phyloP scores from a whole-genome alignment of 805 yeast species.

The Lipomyces kockii region DNA sequence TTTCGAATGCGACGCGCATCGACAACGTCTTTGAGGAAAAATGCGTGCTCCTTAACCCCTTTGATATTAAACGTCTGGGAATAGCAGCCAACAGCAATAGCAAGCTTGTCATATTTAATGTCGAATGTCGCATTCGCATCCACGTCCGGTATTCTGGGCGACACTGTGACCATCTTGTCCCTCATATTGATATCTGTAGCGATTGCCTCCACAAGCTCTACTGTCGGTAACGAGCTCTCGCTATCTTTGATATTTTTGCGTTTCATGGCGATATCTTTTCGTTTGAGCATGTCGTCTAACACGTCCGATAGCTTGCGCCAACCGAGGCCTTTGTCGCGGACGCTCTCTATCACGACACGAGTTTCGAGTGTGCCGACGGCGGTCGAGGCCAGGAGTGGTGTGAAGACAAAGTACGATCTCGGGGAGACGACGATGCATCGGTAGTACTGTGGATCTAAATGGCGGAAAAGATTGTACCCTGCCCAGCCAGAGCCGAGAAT shows the following conservation, averaged over 20 bases:
- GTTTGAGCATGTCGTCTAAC: not conserved
- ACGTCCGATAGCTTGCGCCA: slow-evolving; percentile 47
- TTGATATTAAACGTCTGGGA: slow-evolving; percentile 71
- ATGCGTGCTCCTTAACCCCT: slow-evolving; percentile 60
- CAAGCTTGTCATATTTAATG: slow-evolving; percentile 69
- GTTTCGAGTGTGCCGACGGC: slow-evolving; percentile 73
- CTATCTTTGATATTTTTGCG: not conserved
- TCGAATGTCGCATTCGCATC: slow-evolving; percentile 48
- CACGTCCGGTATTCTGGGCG: slow-evolving; percentile 22
- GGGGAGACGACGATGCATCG: slow-evolving; percentile 72
- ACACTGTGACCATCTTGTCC: slow-evolving; percentile 15
- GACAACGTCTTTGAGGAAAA: slow-evolving; percentile 66
- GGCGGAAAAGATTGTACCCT: slow-evolving; percentile 61
- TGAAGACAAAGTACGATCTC: slow-evolving; percentile 68
- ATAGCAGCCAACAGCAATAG: slow-evolving; percentile 69
- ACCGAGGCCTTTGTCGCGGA: slow-evolving; percentile 58
- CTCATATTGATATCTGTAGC: slow-evolving; percentile 23
- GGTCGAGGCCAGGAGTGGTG: slow-evolving; percentile 71
- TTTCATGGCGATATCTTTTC: not conserved
- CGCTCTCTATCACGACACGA: slow-evolving; percentile 65
- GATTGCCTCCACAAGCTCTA: slow-evolving; percentile 29
- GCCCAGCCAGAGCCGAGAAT: slow-evolving; percentile 77
- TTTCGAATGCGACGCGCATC: slow-evolving; percentile 63
- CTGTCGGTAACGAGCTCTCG: slow-evolving; percentile 11
- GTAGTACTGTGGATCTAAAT: slow-evolving; percentile 58